These are phyloP conservation scores for Simplicillium aogashimaense DNA, from an alignment of 2,329 filamentous ascomycete genomes.

Conservation along the genomic window DNA sequence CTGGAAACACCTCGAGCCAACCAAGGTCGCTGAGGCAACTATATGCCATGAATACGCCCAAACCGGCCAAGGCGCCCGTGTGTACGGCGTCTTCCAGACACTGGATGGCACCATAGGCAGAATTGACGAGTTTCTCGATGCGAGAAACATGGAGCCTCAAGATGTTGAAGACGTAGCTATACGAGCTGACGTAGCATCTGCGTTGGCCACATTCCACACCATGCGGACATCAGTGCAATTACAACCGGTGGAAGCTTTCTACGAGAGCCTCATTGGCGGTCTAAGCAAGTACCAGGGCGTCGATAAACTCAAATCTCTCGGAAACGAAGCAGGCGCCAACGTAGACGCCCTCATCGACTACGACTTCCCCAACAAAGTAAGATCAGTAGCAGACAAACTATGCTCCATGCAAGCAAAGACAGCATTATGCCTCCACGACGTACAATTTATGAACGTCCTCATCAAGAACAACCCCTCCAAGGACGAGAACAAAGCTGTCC, in stretches of 20 bases:
- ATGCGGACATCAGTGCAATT: not conserved
- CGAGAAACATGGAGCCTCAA: conserved; percentile 7
- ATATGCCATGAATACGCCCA: conserved; percentile 6
- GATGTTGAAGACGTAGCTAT: conserved; percentile 8
- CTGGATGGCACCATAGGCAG: conserved; percentile 8
- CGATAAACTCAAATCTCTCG: conserved; percentile 7
- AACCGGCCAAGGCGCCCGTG: conserved; percentile 7
- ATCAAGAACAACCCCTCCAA: conserved; percentile 3
- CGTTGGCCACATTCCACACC: conserved; percentile 7
- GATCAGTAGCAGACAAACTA: conserved; percentile 1
- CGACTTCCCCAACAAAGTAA: conserved; percentile 5
- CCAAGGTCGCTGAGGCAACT: conserved; percentile 7
- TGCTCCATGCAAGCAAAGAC: conserved; percentile 4
- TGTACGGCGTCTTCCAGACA: conserved; percentile 10
- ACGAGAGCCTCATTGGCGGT: conserved; percentile 3
- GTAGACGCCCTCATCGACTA: conserved; percentile 8
- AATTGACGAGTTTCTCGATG: conserved; percentile 10
- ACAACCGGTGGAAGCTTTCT: conserved; percentile 4
- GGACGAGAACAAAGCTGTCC: conserved; percentile 3
- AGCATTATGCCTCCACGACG: conserved; percentile 11
- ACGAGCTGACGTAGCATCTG: conserved; percentile 7
- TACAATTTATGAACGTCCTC: conserved; percentile 11
- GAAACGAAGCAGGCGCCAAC: conserved; percentile 5
- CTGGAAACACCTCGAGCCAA: conserved; percentile 7
- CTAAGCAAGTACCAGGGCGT: conserved; percentile 5